Percentiles rank a stretch among this genome's conserved stretches.
These are phyloP conservation scores for Anacardium occidentale DNA, from an alignment of 345 rosid species.

Conservation along the genomic window DNA sequence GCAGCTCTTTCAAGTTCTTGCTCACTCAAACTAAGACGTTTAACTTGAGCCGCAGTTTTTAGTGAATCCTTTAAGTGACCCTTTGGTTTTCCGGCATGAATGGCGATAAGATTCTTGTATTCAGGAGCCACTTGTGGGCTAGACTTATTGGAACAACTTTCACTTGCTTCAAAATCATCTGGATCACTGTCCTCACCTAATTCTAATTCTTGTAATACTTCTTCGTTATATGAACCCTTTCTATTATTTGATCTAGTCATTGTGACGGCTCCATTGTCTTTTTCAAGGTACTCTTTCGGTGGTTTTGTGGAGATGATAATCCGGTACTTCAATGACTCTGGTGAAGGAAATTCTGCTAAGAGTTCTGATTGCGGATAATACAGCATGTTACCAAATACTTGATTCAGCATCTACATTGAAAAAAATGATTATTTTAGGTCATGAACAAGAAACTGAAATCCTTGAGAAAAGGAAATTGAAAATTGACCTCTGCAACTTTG, in stretches of 20 bases:
- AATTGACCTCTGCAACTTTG: slow-evolving; percentile 76
- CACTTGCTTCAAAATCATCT: slow-evolving; percentile 19
- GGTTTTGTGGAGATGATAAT: slow-evolving; percentile 94
- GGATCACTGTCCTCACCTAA: slow-evolving; percentile 34
- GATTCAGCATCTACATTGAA: slow-evolving; percentile 55
- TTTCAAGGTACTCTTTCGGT: slow-evolving; percentile 82
- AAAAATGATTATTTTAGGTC: neutral
- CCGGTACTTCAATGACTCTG: slow-evolving; percentile 61
- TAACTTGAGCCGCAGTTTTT: slow-evolving; percentile 45
- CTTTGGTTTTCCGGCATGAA: slow-evolving; percentile 60
- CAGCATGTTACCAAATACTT: slow-evolving; percentile 68
- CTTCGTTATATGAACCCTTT: slow-evolving; percentile 41
- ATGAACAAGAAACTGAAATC: slow-evolving; percentile 11
- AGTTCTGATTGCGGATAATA: slow-evolving; percentile 60
- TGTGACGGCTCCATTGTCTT: slow-evolving; percentile 38
- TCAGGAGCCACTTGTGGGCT: slow-evolving; percentile 23
- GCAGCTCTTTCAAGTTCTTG: slow-evolving; percentile 61
- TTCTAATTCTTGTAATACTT: slow-evolving; percentile 34
- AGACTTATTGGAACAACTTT: slow-evolving; percentile 21
- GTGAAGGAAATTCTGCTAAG: slow-evolving; percentile 78
- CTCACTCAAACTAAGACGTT: slow-evolving; percentile 78
- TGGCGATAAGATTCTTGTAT: slow-evolving; percentile 50
- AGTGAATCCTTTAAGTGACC: slow-evolving; percentile 46
- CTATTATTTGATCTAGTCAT: slow-evolving; percentile 1
- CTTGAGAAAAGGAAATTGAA: neutral